Percentiles rank a stretch among this genome's conserved stretches.
Evolutionary conservation across 805 yeast genomes (phyloP).

Genomic region (Blastobotrys attinorum): DNA sequence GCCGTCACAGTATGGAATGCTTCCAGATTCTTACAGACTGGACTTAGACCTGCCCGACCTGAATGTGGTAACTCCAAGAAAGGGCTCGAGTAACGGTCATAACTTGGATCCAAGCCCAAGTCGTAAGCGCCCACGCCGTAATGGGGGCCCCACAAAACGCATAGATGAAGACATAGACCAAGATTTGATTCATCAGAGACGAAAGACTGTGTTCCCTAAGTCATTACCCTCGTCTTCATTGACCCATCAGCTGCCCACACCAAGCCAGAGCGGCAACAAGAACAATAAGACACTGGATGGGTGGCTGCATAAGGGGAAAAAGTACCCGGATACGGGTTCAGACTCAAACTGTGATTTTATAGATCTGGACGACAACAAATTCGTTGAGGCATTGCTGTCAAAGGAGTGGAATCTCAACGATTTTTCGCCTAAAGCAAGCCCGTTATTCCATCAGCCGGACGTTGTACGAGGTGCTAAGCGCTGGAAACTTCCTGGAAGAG

Average conservation of each 20-base stretch:
- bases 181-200: not conserved
- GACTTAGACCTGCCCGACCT: not conserved
- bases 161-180: not conserved
- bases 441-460: not conserved
- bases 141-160: too few relatives aligned
- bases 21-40: not conserved
- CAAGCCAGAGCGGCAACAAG: not conserved
- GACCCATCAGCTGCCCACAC: not conserved
- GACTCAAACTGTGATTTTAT: not conserved
- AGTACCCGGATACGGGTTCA: too few relatives aligned
- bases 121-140: too few relatives aligned
- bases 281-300: not conserved
- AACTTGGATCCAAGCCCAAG: too few relatives aligned
- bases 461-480: not conserved
- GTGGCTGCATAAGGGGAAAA: not conserved
- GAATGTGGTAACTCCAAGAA: not conserved
- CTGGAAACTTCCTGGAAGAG: not conserved
- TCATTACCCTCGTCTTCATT: too few relatives aligned
- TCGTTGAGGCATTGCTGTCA: not conserved
- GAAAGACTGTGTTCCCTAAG: not conserved
- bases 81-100: too few relatives aligned
- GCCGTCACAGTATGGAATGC: not conserved
- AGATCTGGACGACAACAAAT: not conserved
- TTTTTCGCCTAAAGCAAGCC: not conserved
- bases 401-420: not conserved